Evolutionary conservation across 2,329 filamentous ascomycete species (phyloP).

Genomic region (Hymenoscyphus albidus): DNA sequence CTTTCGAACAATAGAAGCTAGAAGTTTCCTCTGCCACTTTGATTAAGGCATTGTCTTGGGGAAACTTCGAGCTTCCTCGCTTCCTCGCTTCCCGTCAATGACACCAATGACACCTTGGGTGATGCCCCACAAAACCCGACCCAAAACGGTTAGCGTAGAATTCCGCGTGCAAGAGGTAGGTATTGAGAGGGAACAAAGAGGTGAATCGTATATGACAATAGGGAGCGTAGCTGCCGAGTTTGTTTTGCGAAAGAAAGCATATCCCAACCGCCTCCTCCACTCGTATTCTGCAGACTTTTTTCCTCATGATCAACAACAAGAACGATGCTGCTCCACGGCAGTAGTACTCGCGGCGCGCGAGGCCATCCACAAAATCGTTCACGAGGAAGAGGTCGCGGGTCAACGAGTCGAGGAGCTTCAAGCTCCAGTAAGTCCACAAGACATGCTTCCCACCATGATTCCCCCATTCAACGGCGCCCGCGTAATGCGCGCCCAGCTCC

Average conservation of each 20-base stretch:
- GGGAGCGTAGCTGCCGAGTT: neutral
- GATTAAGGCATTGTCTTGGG: too few relatives aligned
- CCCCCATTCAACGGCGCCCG: constrained; percentile 11
- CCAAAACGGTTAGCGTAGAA: neutral
- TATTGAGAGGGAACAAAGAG: constrained; percentile 2
- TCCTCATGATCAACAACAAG: constrained; percentile 31
- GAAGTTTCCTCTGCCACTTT: too few relatives aligned
- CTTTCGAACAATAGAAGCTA: too few relatives aligned
- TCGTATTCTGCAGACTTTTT: constrained; percentile 20
- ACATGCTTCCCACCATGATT: constrained; percentile 8
- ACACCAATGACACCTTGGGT: too few relatives aligned
- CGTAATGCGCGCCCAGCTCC: constrained; percentile 12
- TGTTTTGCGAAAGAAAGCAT: neutral
- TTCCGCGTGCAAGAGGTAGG: neutral
- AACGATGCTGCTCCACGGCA: constrained; percentile 31
- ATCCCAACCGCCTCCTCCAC: constrained; percentile 20
- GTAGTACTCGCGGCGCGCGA: constrained; percentile 30
- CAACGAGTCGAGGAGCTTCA: constrained; percentile 33
- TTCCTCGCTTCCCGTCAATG: too few relatives aligned
- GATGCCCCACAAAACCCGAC: neutral
- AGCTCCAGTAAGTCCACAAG: constrained; percentile 30
- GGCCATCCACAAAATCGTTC: constrained; percentile 29
- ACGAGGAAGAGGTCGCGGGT: constrained; percentile 33
- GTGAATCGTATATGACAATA: neutral
- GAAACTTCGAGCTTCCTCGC: too few relatives aligned